phyloP scores from a whole-genome alignment of 1,284 basidiomycete genomes.

The Neonothopanus nambi region DNA sequence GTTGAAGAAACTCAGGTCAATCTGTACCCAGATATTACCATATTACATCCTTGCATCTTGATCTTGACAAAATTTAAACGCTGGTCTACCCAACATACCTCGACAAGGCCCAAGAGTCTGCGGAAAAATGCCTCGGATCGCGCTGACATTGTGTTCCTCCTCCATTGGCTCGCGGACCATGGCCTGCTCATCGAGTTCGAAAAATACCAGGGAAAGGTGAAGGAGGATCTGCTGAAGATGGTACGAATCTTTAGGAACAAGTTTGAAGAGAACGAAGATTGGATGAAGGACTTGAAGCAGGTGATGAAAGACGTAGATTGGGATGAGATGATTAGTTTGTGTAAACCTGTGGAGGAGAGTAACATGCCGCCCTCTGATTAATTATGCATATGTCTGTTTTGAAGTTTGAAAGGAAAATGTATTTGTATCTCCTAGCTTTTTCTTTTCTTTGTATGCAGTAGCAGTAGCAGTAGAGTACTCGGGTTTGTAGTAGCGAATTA shows the following conservation, averaged over 20 bases:
- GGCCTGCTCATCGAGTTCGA: constrained; percentile 28
- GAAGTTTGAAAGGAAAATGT: too few relatives aligned
- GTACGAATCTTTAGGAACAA: constrained; percentile 25
- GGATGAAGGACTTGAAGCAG: too few relatives aligned
- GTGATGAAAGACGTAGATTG: too few relatives aligned
- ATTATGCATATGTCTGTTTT: too few relatives aligned
- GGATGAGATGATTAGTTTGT: too few relatives aligned
- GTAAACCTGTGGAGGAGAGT: too few relatives aligned
- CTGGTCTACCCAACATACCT: constrained; percentile 26
- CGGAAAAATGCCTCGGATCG: constrained; percentile 23
- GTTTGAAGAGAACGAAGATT: constrained; percentile 15
- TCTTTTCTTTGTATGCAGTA: too few relatives aligned
- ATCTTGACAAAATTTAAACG: constrained; percentile 36
- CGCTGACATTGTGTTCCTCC: constrained; percentile 29
- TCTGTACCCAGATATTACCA: constrained; percentile 22
- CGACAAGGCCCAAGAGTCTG: constrained; percentile 28
- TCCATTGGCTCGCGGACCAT: constrained; percentile 28
- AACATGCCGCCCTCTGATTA: too few relatives aligned
- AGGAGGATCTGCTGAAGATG: constrained; percentile 26
- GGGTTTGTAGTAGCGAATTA: too few relatives aligned
- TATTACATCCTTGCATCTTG: constrained; percentile 33
- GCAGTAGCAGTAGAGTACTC: too few relatives aligned
- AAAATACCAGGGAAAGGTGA: constrained; percentile 21
- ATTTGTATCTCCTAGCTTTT: too few relatives aligned
- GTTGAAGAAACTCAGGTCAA: constrained; percentile 1